Conservation (phyloP, 1,139 yeast genomes). For the Zhuliangozyma blackwelliae region DNA sequence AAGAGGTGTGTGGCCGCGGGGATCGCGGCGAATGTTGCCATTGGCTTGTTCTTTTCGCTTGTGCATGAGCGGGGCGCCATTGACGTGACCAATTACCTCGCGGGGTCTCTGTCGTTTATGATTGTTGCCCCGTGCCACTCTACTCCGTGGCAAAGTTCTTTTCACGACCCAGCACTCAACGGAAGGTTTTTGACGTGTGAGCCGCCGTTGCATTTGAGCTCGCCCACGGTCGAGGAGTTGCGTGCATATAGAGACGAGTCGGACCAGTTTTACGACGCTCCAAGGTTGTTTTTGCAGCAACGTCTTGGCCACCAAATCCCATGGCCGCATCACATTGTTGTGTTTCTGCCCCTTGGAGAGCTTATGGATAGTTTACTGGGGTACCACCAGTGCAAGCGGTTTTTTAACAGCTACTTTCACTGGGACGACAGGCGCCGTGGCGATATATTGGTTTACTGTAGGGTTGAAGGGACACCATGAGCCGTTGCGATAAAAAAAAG, state of each 20-base stretch:
- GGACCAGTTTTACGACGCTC: conserved; percentile 73
- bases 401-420: conserved; percentile 78
- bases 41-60: conserved; percentile 52
- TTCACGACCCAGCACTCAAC: conserved; percentile 53
- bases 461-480: not conserved
- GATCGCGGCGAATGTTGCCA: conserved; percentile 36
- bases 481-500: not conserved
- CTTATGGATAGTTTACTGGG: conserved; percentile 34
- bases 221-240: conserved; percentile 22
- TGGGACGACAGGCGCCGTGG: conserved; percentile 86
- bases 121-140: conserved; percentile 95
- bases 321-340: conserved; percentile 51
- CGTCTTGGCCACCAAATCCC: conserved; percentile 16
- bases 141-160: conserved; percentile 88
- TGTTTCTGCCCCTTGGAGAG: conserved; percentile 62
- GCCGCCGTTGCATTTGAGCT: conserved; percentile 63
- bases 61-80: conserved; percentile 85
- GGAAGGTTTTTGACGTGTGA: conserved; percentile 86
- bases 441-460: conserved; percentile 58
- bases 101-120: conserved; percentile 18
- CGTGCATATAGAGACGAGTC: conserved; percentile 73
- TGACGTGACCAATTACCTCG: conserved; percentile 59
- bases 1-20: conserved; percentile 4
- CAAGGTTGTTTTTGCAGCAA: conserved; percentile 42
- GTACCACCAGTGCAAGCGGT: conserved; percentile 44